Evolutionary conservation across 1,284 basidiomycete genomes (phyloP), one percentile per base, ranked within the genome.

Genomic region (Pisolithus thermaeus): DNA sequence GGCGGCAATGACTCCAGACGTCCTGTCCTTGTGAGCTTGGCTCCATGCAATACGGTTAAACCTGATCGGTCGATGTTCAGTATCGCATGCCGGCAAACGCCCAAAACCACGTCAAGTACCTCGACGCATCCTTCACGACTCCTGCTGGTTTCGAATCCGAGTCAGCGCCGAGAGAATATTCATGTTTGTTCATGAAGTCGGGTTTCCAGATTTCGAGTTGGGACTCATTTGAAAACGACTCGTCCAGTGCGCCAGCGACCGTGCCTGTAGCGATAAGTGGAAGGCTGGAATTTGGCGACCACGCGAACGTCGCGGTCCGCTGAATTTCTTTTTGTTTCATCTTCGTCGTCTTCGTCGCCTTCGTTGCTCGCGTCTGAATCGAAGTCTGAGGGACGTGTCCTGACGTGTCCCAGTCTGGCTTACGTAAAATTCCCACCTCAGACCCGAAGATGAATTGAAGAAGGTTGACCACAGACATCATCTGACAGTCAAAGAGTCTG

Each of bases 1-100:
- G 39, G 92, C 93, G 36, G 95, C 97, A 58, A 99, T 82, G 30
- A 98, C 79, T 45, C 97, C 96, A 50, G 77, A 79, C 20, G 83
- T 77, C 51, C 84, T 79, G 53, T 75, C 77, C 35, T 78, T 74
- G 61, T 87, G 81, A 12, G 83, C 83, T 57, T 82, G 78, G 23
- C 92, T 92, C 96, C 96, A 99, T 14, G 90, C 90, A 49, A 99
- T 77, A 50, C 92, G 87, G 73, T 97, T 97, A 77, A 97, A 97
- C 61, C 92, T 93, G 62, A 7, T 16, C 25, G 51, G 49, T 32
- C 41, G 25, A 18, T 8, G 50, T 12, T 41, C 52, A 56, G 47
- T 35, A 41, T 42, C n/a, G 42, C 3, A 35, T 12, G 32, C 32
- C 14, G 12, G 32, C 32, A 14, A 5, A 35, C 12, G 14, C 32